phyloP scores from a whole-genome alignment of 306 rosid genomes.

The Gynostemma pentaphyllum region DNA sequence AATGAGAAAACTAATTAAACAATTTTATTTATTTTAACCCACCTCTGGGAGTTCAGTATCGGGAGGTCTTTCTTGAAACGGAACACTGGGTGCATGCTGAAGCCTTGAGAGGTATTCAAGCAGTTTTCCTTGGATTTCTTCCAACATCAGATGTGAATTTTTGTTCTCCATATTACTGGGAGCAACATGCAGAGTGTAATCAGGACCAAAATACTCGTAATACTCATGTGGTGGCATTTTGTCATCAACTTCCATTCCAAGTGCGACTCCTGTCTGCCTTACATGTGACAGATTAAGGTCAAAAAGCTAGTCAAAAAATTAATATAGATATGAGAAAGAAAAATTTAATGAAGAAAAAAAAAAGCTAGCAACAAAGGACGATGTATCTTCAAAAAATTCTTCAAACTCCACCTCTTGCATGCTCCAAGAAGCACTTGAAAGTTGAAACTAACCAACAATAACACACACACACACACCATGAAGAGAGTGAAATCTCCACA shows the following conservation, averaged over 20 bases:
- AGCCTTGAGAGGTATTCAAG: slow-evolving; percentile 69
- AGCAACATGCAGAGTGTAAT: slow-evolving; percentile 87
- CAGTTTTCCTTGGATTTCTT: slow-evolving; percentile 59
- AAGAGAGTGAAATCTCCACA: neutral
- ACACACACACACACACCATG: too few relatives aligned
- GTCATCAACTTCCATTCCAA: slow-evolving; percentile 84
- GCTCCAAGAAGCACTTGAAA: too few relatives aligned
- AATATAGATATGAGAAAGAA: slow-evolving; percentile 7
- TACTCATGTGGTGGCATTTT: slow-evolving; percentile 88
- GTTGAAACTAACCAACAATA: too few relatives aligned
- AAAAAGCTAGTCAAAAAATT: neutral
- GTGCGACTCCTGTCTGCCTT: slow-evolving; percentile 86
- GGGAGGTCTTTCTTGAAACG: slow-evolving; percentile 77
- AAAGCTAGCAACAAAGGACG: slow-evolving; percentile 4
- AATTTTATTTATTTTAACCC: neutral
- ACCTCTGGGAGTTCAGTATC: slow-evolving; percentile 76
- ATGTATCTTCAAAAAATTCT: neutral
- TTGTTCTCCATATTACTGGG: slow-evolving; percentile 96
- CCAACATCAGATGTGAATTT: slow-evolving; percentile 54
- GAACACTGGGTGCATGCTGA: slow-evolving; percentile 89
- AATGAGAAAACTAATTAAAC: neutral
- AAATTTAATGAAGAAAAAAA: slow-evolving; percentile 9
- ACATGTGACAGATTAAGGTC: slow-evolving; percentile 20
- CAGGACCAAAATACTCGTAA: slow-evolving; percentile 88
- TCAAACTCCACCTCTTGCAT: neutral